Base-by-base conservation (phyloP, 345 rosid species). In the Microthlaspi erraticum region DNA sequence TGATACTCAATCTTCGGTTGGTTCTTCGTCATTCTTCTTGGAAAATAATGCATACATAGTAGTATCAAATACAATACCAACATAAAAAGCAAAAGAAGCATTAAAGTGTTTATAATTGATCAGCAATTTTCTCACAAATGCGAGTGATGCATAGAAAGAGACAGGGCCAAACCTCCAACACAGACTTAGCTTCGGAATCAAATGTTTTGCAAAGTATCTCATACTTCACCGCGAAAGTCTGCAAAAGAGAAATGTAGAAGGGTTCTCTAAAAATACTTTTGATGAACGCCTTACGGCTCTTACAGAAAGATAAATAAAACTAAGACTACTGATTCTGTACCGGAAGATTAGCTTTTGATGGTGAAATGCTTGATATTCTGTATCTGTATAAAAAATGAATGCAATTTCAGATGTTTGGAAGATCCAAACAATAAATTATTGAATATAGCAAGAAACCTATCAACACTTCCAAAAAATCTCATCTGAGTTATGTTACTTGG, bases 141-240 rank as follows among this genome's bases (percentile, higher is more conserved):
- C 3, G 41, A 76, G 55, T 39, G 48, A 51, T 59, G 63, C 62
- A 59, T 49, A 0, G 7, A 51, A 43, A 44, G 56, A 0, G 7
- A 42, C 34, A 44, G 52, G 36, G 36, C 18, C 56, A 53, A 51
- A 87, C 96, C 93, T 91, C 90, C 79, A 91, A 71, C 11, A 49
- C 70, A 54, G 81, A 76, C 79, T 86, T 84, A 63, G 90, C 89
- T 77, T 89, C 89, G 11, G 68, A 64, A 76, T 84, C 88, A 80
- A 91, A 84, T 39, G 85, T 83, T 82, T 85, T 91, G 91, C 97
- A 94, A 49, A 91, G 96, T 83, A 94, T 91, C 76, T 89, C 96
- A 70, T 91, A 91, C 58, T 76, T 89, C 32, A 59, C 83, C 33
- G 77, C 82, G 45, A 64, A 79, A 51, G 62, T 58, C 96, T 92